Percentiles rank a stretch among this genome's conserved stretches.
phyloP scores from a whole-genome alignment of 306 rosid species.

The Sindora glabra region DNA sequence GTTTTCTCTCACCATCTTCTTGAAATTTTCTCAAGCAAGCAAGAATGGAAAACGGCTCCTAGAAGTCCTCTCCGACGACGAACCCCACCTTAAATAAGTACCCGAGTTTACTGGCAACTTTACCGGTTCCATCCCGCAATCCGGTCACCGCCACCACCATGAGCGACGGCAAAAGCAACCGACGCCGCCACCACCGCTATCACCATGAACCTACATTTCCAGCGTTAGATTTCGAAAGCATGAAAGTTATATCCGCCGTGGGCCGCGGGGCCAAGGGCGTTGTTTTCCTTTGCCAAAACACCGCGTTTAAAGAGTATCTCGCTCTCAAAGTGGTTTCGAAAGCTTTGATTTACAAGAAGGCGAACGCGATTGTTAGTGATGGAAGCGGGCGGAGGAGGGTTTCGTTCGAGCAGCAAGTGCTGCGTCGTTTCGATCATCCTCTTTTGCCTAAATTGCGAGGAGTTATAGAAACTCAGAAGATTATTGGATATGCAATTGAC shows the following conservation, averaged over 20 bases:
- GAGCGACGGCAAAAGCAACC: conserved; percentile 3
- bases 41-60: too few species aligned
- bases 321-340: conserved; percentile 75
- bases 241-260: conserved; percentile 53
- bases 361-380: not conserved
- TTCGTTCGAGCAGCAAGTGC: conserved; percentile 62
- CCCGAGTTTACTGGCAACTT: not conserved
- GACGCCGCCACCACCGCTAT: not conserved
- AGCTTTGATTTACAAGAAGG: conserved; percentile 39
- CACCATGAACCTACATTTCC: not conserved
- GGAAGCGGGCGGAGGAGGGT: conserved; percentile 42
- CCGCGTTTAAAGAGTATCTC: conserved; percentile 19
- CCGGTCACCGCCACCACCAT: conserved; percentile 19
- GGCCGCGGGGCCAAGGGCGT: conserved; percentile 98
- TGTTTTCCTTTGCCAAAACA: conserved; percentile 48
- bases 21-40: too few species aligned
- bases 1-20: too few species aligned
- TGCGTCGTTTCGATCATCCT: conserved; percentile 58
- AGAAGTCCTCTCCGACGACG: too few species aligned
- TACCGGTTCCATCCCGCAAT: not conserved
- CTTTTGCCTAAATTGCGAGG: conserved; percentile 61
- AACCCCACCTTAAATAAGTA: too few species aligned
- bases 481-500: conserved; percentile 59
- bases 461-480: conserved; percentile 43
- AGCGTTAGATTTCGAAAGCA: conserved; percentile 30